Percentiles rank a stretch among this genome's conserved stretches.
Conservation (phyloP, 2,329 filamentous ascomycete species). For the Phaeomoniella chlamydospora region DNA sequence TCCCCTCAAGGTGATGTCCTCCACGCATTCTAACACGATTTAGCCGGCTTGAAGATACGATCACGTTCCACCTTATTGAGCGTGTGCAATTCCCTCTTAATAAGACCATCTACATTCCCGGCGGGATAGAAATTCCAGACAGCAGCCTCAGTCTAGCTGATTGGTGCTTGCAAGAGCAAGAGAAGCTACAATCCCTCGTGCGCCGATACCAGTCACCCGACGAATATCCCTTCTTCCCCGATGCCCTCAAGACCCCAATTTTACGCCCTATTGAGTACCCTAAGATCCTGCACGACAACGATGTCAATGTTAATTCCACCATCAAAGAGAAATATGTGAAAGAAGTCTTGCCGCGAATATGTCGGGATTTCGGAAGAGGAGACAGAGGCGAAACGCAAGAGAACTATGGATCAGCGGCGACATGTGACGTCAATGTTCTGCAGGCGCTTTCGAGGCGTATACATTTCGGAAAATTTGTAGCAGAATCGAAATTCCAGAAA, state of each 20-base stretch:
- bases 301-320: constrained; percentile 77
- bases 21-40: background rate
- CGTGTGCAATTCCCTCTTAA: constrained; percentile 95
- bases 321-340: constrained; percentile 78
- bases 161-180: constrained; percentile 84
- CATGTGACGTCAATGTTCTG: constrained; percentile 76
- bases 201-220: constrained; percentile 92
- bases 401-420: constrained; percentile 89
- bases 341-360: constrained; percentile 70
- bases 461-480: constrained; percentile 97
- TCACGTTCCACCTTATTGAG: constrained; percentile 93
- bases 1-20: constrained; percentile 5
- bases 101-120: constrained; percentile 67
- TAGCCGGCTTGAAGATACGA: constrained; percentile 93
- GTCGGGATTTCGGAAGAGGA: constrained; percentile 52
- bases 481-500: constrained; percentile 82
- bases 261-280: constrained; percentile 84
- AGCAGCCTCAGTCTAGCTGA: constrained; percentile 71
- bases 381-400: constrained; percentile 78
- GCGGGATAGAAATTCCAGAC: constrained; percentile 64
- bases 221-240: constrained; percentile 93
- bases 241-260: constrained; percentile 63
- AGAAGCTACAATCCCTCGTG: constrained; percentile 80
- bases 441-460: constrained; percentile 83
- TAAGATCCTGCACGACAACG: constrained; percentile 69